Base-by-base conservation (phyloP, 176 grass and related monocot species). In the Rhipidocladum racemiflorum region DNA sequence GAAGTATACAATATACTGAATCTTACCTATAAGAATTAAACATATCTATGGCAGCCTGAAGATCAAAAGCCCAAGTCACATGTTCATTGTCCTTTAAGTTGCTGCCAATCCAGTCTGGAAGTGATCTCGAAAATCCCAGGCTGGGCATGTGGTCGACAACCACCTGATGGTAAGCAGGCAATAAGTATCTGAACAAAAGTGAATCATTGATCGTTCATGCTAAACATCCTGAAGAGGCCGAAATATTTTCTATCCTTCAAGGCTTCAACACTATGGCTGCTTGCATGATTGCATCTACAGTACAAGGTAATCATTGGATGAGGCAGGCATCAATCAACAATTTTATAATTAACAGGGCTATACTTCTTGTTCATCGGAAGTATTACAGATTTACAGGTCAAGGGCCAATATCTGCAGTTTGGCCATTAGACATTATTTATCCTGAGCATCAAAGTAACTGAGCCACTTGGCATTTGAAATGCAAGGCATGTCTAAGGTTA, bases 71-170 rank as follows among this genome's bases (percentile, higher is more conserved):
- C 96, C 96, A 99, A 12, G 80, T 84, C 51, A 99, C 82, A 81
- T 83, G 87, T 56, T 91, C 85, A 44, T 85, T 92, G 24, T 78
- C 87, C 38, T 91, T 95, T 65, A 93, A 84, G 77, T 99, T 99
- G 89, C 87, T 93, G 38, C 92, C 96, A 35, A 99, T 95, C 96
- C 96, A 99, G 74, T 93, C 87, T 72, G 96, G 93, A 79, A 95
- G 90, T 25, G 87, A 80, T 49, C 93, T 95, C 7, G 96, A 99
- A 88, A 99, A 95, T 68, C 96, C 92, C 60, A 99, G 87, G 61
- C 69, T 85, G 20, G 91, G 45, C 92, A 99, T 95, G 74, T 99
- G 96, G 17, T 99, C 85, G 3, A 99, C 89, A 71, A 99, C 91
- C 96, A 99, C 87, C 91, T 99, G 70, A 73, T 81, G 76, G 65